These are phyloP conservation scores for Alternaria ethzedia DNA, from an alignment of 2,329 filamentous ascomycete species.

Conservation along the genomic window DNA sequence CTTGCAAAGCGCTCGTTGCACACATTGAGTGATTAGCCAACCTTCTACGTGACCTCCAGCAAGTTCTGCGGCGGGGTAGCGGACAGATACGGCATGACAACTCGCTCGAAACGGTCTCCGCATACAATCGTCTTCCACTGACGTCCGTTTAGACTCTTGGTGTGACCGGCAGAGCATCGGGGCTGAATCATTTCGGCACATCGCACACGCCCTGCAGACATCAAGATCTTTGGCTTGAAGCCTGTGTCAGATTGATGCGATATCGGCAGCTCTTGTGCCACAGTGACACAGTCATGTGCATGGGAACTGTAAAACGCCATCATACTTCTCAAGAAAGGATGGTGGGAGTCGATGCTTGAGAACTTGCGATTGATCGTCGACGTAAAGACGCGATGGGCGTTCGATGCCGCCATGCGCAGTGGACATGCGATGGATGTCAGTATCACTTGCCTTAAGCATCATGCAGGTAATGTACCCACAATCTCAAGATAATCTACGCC, in stretches of 20 bases:
- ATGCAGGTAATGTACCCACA: background rate
- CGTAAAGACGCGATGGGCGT: background rate
- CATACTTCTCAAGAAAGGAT: background rate
- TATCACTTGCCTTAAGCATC: background rate
- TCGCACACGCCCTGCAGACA: slow-evolving; percentile 9
- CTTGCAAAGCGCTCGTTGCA: slow-evolving; percentile 14
- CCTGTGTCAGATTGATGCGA: slow-evolving; percentile 16
- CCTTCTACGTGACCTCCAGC: background rate
- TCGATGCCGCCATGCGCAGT: background rate
- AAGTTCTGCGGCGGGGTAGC: background rate
- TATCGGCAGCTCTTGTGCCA: slow-evolving; percentile 21
- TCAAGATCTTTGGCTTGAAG: slow-evolving; percentile 7
- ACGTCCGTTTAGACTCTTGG: slow-evolving; percentile 15
- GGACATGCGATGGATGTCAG: background rate
- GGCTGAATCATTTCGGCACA: slow-evolving; percentile 6
- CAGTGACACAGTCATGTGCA: background rate
- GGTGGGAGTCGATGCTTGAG: background rate
- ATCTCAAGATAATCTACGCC: background rate
- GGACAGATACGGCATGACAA: background rate
- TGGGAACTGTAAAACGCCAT: background rate
- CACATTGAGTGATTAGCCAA: slow-evolving; percentile 5
- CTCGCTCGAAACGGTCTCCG: background rate
- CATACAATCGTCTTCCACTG: slow-evolving; percentile 1
- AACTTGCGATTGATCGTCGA: background rate
- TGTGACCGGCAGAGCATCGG: slow-evolving; percentile 5